phyloP scores from a whole-genome alignment of 768 basidiomycete species.

The Serendipita indica region DNA sequence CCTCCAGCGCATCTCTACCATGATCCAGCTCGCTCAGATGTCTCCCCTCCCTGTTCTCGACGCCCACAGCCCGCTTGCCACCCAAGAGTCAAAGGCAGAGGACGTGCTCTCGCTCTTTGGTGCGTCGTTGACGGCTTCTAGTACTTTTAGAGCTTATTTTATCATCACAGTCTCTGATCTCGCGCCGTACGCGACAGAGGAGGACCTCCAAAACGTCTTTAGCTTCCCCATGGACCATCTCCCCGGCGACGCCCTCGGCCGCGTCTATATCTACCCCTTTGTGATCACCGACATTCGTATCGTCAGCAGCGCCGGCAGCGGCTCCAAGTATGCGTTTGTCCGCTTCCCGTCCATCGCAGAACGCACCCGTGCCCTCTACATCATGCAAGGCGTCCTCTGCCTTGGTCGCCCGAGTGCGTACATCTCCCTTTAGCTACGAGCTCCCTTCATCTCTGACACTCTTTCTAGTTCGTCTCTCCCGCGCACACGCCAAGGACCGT shows the following conservation, averaged over 20 bases:
- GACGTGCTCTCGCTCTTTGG: conserved; percentile 3
- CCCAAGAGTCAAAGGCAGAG: not conserved
- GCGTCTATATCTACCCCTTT: not conserved
- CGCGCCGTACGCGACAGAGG: not conserved
- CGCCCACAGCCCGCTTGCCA: no score
- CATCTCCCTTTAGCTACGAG: not conserved
- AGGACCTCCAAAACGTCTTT: not conserved
- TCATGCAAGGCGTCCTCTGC: conserved; percentile 6
- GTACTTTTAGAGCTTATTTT: not conserved
- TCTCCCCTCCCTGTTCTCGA: not conserved
- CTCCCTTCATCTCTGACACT: not conserved
- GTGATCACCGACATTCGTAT: not conserved
- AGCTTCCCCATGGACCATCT: conserved; percentile 3
- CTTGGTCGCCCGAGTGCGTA: not conserved
- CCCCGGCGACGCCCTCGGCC: not conserved
- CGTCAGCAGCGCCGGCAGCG: not conserved
- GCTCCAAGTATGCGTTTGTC: not conserved
- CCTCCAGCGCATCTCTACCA: not conserved
- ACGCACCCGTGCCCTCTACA: conserved; percentile 2
- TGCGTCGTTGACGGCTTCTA: not conserved
- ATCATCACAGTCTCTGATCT: not conserved
- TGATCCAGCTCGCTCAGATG: conserved; percentile 4
- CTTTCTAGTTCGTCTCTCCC: not conserved
- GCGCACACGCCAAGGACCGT: not conserved
- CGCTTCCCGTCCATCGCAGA: conserved; percentile 4